These are phyloP conservation scores for Candida loeiensis DNA, from an alignment of 805 yeast genomes.

Conservation along the genomic window DNA sequence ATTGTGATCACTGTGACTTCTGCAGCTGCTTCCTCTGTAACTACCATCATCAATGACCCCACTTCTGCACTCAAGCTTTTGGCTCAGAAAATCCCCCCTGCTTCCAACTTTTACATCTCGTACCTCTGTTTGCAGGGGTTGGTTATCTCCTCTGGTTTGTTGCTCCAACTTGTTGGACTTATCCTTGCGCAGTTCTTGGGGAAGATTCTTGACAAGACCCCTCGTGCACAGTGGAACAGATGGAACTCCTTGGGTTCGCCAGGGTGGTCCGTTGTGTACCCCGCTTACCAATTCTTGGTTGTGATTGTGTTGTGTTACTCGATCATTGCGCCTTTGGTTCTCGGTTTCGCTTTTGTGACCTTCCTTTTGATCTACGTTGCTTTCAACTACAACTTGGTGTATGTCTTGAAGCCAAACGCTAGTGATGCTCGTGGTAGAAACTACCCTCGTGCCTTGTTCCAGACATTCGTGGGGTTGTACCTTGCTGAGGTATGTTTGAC, in stretches of 20 bases:
- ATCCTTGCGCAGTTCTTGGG: constrained; percentile 71
- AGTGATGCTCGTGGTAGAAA: constrained; percentile 68
- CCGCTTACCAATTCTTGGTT: constrained; percentile 69
- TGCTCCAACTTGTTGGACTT: constrained; percentile 45
- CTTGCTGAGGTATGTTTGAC: constrained; percentile 65
- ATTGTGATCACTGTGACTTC: constrained; percentile 24
- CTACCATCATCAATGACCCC: constrained; percentile 13
- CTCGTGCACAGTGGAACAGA: constrained; percentile 88
- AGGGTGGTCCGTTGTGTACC: constrained; percentile 80
- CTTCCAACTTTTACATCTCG: constrained; percentile 26
- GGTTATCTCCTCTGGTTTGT: constrained; percentile 20
- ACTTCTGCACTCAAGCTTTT: constrained; percentile 18
- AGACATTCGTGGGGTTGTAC: constrained; percentile 67
- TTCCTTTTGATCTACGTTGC: constrained; percentile 58
- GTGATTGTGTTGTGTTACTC: constrained; percentile 74
- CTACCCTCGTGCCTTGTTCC: constrained; percentile 70
- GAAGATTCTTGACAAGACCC: constrained; percentile 73
- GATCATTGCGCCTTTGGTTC: constrained; percentile 69
- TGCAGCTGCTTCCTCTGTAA: constrained; percentile 29
- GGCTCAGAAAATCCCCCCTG: constrained; percentile 22
- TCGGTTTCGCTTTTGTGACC: constrained; percentile 63
- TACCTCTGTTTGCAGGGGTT: constrained; percentile 26
- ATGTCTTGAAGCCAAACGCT: constrained; percentile 55
- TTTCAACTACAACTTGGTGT: constrained; percentile 57
- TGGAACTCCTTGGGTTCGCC: constrained; percentile 60